Conservation (phyloP, 345 rosid genomes). For the Nephelium lappaceum region DNA sequence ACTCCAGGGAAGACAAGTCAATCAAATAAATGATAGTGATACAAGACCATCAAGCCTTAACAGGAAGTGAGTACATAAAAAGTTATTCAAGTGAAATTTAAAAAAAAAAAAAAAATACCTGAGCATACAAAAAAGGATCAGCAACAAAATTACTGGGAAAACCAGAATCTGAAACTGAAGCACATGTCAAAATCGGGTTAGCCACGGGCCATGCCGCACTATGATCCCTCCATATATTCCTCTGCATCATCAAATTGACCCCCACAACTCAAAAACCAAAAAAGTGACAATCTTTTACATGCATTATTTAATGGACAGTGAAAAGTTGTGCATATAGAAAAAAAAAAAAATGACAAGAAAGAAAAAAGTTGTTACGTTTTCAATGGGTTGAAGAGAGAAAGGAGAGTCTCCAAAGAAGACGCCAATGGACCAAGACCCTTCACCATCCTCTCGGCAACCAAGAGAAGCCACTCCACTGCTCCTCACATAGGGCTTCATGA, state of each 20-base stretch:
- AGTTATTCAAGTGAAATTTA: not conserved
- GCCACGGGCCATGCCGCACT: conserved; percentile 94
- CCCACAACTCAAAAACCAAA: not conserved
- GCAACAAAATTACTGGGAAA: conserved; percentile 92
- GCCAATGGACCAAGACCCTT: conserved; percentile 97
- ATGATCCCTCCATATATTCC: conserved; percentile 69
- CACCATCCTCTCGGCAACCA: conserved; percentile 81
- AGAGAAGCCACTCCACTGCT: conserved; percentile 38
- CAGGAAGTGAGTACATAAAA: not conserved
- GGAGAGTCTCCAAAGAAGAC: conserved; percentile 89
- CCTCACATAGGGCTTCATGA: conserved; percentile 35
- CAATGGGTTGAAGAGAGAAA: conserved; percentile 83
- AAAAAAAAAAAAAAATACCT: conserved; percentile 44
- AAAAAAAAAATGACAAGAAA: not conserved
- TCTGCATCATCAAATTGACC: conserved; percentile 39
- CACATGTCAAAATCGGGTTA: conserved; percentile 93
- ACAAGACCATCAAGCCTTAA: not conserved
- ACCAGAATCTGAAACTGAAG: conserved; percentile 72
- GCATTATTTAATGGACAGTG: no score
- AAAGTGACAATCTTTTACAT: not conserved
- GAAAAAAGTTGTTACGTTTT: conserved; percentile 52
- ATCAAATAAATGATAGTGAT: not conserved
- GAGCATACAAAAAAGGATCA: conserved; percentile 86
- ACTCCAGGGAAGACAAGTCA: not conserved
- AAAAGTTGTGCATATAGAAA: not conserved